Evolutionary conservation across 2,329 filamentous ascomycete species (phyloP), one percentile per base, ranked within the genome.

Genomic region (Arthrobotrys sinensis): DNA sequence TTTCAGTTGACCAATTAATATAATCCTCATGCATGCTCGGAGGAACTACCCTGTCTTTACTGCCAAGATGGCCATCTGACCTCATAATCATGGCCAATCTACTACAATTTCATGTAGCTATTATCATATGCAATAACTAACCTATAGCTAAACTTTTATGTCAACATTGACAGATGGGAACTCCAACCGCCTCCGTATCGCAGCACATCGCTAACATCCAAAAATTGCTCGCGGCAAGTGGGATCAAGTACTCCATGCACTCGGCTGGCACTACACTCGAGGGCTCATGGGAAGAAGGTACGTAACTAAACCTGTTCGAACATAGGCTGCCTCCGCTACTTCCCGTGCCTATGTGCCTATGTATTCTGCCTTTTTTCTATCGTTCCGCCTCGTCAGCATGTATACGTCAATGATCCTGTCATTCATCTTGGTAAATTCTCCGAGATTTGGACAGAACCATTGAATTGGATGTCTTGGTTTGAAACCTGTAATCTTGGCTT

Each of bases 201-300:
- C 89, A 91, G 81, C 92, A 98, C 83, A 90, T 99, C 34, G 95
- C 95, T 38, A 91, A 92, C 80, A 93, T 98, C 43, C 95, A 98
- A 86, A 90, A 91, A 72, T 87, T 98, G 40, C 88, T 99, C 82
- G 90, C 92, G 84, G 90, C 89, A 67, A 96, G 92, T 81, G 93
- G 93, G 1, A 84, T 98, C 80, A 91, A 90, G 80, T 95, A 94
- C 83, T 90, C 89, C 55, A 96, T 98, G 93, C 95, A 98, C 85
- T 94, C 93, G 28, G 94, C 94, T 1, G 96, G 95, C 11, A 97
- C 95, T 0, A 98, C 95, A 0, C 89, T 98, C 69, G 95, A 98
- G 86, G 96, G 95, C 1, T 88, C 90, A 46, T 98, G 96, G 95
- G 92, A 96, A 80, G 89, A 92, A 36, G 94, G 75, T 78, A 68